These are phyloP conservation scores for Perilla frutescens DNA, from an alignment of 257 asterid genomes.

Conservation along the genomic window DNA sequence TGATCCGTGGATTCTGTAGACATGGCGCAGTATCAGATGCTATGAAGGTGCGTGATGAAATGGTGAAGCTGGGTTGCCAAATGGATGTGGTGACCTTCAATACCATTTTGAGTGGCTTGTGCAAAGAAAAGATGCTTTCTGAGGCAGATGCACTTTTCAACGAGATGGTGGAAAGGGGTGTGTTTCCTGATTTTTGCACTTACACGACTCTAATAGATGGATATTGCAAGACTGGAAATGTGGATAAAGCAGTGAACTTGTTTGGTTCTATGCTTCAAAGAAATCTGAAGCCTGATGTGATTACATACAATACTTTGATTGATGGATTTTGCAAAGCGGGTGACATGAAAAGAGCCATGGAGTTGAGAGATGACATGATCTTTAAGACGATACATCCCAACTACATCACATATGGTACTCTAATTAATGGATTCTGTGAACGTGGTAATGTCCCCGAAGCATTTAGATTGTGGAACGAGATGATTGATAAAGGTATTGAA, in stretches of 20 bases:
- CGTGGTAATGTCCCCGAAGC: conserved; percentile 61
- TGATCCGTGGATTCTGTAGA: conserved; percentile 71
- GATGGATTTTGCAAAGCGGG: conserved; percentile 76
- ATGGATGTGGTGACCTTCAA: conserved; percentile 81
- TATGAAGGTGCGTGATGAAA: conserved; percentile 67
- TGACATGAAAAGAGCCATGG: conserved; percentile 57
- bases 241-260: conserved; percentile 53
- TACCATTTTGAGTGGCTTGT: conserved; percentile 65
- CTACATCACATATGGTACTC: conserved; percentile 59
- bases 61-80: conserved; percentile 60
- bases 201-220: conserved; percentile 70
- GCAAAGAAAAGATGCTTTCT: conserved; percentile 60
- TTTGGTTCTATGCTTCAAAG: conserved; percentile 56
- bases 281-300: conserved; percentile 65
- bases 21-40: conserved; percentile 62
- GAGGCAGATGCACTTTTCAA: conserved; percentile 67
- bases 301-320: conserved; percentile 68
- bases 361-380: conserved; percentile 63
- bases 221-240: conserved; percentile 62
- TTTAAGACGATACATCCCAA: conserved; percentile 56
- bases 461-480: conserved; percentile 65
- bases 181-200: conserved; percentile 74
- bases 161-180: conserved; percentile 77
- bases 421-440: conserved; percentile 70
- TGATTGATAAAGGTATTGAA: conserved; percentile 56